phyloP scores from a whole-genome alignment of 805 yeast species.

The Yamadazyma ubonensis region DNA sequence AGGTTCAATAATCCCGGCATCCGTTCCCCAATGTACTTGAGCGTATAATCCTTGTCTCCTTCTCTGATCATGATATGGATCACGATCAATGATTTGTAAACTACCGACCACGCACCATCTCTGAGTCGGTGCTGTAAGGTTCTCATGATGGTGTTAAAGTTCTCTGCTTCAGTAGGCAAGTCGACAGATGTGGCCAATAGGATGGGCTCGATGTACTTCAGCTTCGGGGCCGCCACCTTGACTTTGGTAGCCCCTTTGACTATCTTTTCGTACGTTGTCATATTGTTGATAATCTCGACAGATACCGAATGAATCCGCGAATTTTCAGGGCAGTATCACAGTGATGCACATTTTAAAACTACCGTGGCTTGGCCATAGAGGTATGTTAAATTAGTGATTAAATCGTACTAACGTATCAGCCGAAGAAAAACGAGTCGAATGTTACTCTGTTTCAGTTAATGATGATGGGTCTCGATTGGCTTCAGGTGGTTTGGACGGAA shows the following conservation, averaged over 20 bases:
- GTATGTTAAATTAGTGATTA: conserved; percentile 25
- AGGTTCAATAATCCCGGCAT: conserved; percentile 50
- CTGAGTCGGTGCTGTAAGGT: conserved; percentile 60
- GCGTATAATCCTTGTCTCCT: conserved; percentile 76
- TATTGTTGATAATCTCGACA: conserved; percentile 16
- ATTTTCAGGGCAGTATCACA: not conserved
- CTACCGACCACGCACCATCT: conserved; percentile 89
- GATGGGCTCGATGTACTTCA: conserved; percentile 93
- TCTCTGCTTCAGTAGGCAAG: conserved; percentile 39
- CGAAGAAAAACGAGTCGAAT: conserved; percentile 77
- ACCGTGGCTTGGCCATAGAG: conserved; percentile 46
- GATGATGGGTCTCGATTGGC: conserved; percentile 85
- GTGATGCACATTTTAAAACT: conserved; percentile 41
- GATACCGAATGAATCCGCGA: conserved; percentile 1
- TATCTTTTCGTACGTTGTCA: conserved; percentile 70
- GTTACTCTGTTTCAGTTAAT: conserved; percentile 78
- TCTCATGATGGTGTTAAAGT: conserved; percentile 68
- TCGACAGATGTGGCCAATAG: conserved; percentile 63
- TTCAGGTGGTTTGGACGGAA: conserved; percentile 90
- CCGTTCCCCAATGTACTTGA: conserved; percentile 54
- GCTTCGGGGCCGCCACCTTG: conserved; percentile 93
- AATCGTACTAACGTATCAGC: conserved; percentile 43
- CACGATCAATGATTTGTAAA: conserved; percentile 80
- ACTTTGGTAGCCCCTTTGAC: conserved; percentile 59
- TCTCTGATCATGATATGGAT: conserved; percentile 90